Percentiles rank a stretch among this genome's conserved stretches.
These are phyloP conservation scores for Solanum chacoense DNA, from an alignment of 305 asterid genomes.

Conservation along the genomic window DNA sequence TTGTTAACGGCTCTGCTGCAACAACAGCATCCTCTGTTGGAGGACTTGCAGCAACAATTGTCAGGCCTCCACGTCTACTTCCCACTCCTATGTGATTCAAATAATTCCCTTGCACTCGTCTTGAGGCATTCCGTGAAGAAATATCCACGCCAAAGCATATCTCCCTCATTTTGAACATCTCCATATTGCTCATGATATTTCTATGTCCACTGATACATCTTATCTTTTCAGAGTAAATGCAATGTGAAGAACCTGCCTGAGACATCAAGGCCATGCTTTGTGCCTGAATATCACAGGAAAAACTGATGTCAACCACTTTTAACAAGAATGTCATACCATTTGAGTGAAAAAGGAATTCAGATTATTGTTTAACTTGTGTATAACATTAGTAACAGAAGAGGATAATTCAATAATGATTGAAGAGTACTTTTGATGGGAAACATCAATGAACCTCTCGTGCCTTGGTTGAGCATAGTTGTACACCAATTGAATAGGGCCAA, in stretches of 20 bases:
- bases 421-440: background rate
- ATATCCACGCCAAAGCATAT: constrained; percentile 16
- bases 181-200: constrained; percentile 13
- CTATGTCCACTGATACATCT: constrained; percentile 27
- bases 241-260: constrained; percentile 44
- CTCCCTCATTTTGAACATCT: constrained; percentile 35
- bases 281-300: constrained; percentile 24
- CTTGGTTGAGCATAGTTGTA: background rate
- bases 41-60: constrained; percentile 86
- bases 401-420: background rate
- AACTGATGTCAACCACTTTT: background rate
- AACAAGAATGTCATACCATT: background rate
- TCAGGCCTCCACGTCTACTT: constrained; percentile 24
- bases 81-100: constrained; percentile 21
- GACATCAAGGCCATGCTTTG: constrained; percentile 59
- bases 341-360: background rate
- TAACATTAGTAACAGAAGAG: background rate
- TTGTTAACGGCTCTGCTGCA: constrained; percentile 74
- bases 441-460: background rate
- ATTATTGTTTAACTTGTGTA: background rate
- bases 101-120: constrained; percentile 19
- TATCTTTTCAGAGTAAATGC: constrained; percentile 28
- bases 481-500: background rate
- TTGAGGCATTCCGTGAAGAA: constrained; percentile 29
- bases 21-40: constrained; percentile 81